Base-by-base conservation (phyloP, 2,329 filamentous ascomycete genomes). In the Pseudocercospora macadamiae region DNA sequence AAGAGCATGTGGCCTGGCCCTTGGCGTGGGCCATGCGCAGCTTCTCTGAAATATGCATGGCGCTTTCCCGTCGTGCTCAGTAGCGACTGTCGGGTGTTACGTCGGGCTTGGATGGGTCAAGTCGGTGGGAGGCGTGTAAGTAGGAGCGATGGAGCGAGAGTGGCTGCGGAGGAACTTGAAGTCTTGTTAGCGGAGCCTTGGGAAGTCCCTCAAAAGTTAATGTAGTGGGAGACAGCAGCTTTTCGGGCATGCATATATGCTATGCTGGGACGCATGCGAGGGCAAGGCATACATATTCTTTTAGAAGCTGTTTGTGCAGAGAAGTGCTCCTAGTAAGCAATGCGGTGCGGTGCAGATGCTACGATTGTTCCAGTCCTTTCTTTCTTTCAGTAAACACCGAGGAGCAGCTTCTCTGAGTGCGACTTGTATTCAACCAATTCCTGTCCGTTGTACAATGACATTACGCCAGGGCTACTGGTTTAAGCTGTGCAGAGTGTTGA, bases 21-120 rank as follows among this genome's bases (percentile, higher is more conserved):
- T 88, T 86, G 79, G 85, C 84, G 77, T 92, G 86, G 76, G 93
- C 88, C 69, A 93, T 89, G 68, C 85, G 82, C 71, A 99, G 84
- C 83, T 97, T 97, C 70, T 95, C 87, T 68, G 89, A 90, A 83
- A 99, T 93, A 79, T 97, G 95, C 93, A 99, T 97, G 65, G 47
- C 47, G 47, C n/a, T 19, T 28, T 18, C 16, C n/a, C n/a, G n/a
- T n/a, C n/a, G n/a, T n/a, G n/a, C n/a, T n/a, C n/a, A n/a, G n/a
- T n/a, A n/a, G n/a, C n/a, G n/a, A n/a, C n/a, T n/a, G n/a, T n/a
- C n/a, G n/a, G n/a, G n/a, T 25, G 42, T 47, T 14, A 28, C 10
- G 42, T 19, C 9, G 23, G n/a, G n/a, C n/a, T n/a, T n/a, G n/a
- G n/a, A n/a, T n/a, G n/a, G n/a, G n/a, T n/a, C n/a, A 23, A 6